Percentiles rank a stretch among this genome's conserved stretches.
Conservation (phyloP, 305 asterid species). For the Caryopteris hybrid region DNA sequence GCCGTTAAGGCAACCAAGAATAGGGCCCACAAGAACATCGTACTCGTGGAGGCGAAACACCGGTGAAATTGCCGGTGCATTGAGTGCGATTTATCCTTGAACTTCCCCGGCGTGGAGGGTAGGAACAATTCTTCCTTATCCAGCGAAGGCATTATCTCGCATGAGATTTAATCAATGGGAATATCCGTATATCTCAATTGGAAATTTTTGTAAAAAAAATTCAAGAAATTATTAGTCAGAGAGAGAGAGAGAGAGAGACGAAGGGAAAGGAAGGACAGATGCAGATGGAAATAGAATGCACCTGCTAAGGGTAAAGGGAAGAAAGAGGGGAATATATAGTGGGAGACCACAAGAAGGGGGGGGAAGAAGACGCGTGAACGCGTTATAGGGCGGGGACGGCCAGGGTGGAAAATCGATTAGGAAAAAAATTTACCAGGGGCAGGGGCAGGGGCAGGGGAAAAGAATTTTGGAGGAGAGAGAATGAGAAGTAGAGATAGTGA, state of each 20-base stretch:
- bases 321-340: slow-evolving; percentile 31
- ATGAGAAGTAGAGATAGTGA: neutral
- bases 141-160: slow-evolving; percentile 34
- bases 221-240: neutral
- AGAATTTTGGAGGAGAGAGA: neutral
- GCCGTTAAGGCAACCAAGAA: slow-evolving; percentile 72
- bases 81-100: slow-evolving; percentile 42
- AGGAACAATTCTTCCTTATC: slow-evolving; percentile 45
- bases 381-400: slow-evolving; percentile 37
- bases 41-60: slow-evolving; percentile 75
- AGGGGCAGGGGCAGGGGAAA: too few relatives aligned
- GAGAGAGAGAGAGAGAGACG: neutral
- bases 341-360: slow-evolving; percentile 27
- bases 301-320: slow-evolving; percentile 32
- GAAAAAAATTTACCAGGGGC: neutral
- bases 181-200: neutral
- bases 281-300: slow-evolving; percentile 42
- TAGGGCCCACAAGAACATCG: slow-evolving; percentile 77
- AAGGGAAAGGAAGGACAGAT: slow-evolving; percentile 22
- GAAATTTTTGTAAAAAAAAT: neutral
- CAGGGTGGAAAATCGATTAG: slow-evolving; percentile 17
- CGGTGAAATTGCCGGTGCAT: slow-evolving; percentile 61
- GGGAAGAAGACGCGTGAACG: slow-evolving; percentile 51
- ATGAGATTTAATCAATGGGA: neutral
- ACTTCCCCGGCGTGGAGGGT: slow-evolving; percentile 74